These are phyloP conservation scores for Seiridium unicorne DNA, from an alignment of 2,329 filamentous ascomycete species.

Conservation along the genomic window DNA sequence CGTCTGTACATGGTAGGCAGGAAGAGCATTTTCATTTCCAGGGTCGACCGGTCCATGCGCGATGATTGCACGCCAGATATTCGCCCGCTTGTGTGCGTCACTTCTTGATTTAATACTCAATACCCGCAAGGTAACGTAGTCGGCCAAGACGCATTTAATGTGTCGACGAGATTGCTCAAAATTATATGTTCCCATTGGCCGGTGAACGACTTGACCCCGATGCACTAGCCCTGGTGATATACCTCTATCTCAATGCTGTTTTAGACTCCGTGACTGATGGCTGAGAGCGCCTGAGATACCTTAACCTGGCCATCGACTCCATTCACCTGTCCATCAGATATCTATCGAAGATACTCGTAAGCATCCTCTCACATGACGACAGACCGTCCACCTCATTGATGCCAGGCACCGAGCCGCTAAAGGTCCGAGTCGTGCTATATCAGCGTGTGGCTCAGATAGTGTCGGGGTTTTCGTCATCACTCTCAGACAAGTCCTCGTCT, in stretches of 20 bases:
- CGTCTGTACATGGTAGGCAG: no score
- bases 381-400: no score
- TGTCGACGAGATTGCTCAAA: not conserved
- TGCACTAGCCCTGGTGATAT: not conserved
- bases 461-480: slow-evolving; percentile 78
- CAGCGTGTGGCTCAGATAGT: slow-evolving; percentile 33
- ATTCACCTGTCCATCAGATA: not conserved
- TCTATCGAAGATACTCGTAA: not conserved
- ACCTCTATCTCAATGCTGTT: slow-evolving; percentile 5
- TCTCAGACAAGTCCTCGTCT: slow-evolving; percentile 94
- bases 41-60: no score
- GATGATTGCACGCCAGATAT: no score
- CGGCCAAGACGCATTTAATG: not conserved
- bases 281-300: not conserved
- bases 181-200: not conserved
- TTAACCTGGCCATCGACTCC: not conserved
- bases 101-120: no score
- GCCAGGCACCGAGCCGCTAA: not conserved
- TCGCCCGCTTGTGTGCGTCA: no score
- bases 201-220: not conserved
- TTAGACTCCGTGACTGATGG: slow-evolving; percentile 6
- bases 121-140: no score
- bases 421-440: not conserved
- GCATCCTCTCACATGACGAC: not conserved
- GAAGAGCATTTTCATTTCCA: no score